These are phyloP conservation scores for Mycocalia duriaeana DNA, from an alignment of 1,284 basidiomycete species.

Conservation along the genomic window DNA sequence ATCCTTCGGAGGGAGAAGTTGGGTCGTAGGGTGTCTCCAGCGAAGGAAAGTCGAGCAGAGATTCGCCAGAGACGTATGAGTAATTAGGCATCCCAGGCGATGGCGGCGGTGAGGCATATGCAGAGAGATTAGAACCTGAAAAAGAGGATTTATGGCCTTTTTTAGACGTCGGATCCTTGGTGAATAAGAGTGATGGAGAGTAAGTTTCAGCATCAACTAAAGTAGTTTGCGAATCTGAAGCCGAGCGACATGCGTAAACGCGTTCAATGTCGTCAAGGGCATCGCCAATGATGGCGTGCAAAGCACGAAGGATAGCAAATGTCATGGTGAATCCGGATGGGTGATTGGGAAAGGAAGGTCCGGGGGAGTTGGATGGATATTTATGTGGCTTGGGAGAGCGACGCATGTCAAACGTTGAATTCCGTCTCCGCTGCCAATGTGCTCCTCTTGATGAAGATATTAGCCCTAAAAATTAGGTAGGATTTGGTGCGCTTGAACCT, in stretches of 20 bases:
- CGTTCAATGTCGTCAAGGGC: constrained; percentile 65
- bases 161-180: not conserved
- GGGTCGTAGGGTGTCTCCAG: constrained; percentile 46
- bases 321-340: too few species aligned
- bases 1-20: constrained; percentile 41
- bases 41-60: constrained; percentile 49
- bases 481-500: too few species aligned
- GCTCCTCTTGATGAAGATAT: too few species aligned
- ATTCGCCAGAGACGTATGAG: constrained; percentile 4
- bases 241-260: constrained; percentile 38
- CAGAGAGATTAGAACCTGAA: not conserved
- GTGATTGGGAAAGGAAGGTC: too few species aligned
- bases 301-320: constrained; percentile 55
- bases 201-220: not conserved
- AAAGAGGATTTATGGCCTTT: not conserved
- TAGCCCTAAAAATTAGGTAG: too few species aligned
- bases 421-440: too few species aligned
- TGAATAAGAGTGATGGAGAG: not conserved
- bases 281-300: constrained; percentile 61
- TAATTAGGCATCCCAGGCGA: constrained; percentile 23
- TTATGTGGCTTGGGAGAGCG: too few species aligned
- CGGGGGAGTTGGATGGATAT: too few species aligned
- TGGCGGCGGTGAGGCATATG: constrained; percentile 40
- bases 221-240: constrained; percentile 1
- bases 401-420: too few species aligned